phyloP scores from a whole-genome alignment of 1,139 yeast genomes.

The Blastobotrys aristatus region DNA sequence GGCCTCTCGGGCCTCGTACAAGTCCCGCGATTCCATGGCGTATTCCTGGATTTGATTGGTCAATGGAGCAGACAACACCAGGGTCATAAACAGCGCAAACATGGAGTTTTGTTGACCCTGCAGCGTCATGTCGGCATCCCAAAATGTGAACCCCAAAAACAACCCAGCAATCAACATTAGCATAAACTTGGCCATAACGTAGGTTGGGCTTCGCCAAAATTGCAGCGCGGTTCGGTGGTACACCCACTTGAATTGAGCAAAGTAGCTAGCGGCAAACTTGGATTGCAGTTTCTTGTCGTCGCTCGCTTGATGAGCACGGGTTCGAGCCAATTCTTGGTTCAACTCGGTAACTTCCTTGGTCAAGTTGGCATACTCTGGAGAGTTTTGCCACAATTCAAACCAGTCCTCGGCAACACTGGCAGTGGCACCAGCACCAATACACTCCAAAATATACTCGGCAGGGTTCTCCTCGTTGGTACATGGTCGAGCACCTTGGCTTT shows the following conservation, averaged over 20 bases:
- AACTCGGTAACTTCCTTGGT: conserved; percentile 38
- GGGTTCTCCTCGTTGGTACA: conserved; percentile 53
- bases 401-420: conserved; percentile 44
- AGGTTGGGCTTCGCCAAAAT: conserved; percentile 45
- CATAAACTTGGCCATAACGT: conserved; percentile 41
- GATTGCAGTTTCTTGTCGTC: conserved; percentile 16
- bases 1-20: conserved; percentile 59
- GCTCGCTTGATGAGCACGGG: conserved; percentile 21
- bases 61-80: conserved; percentile 48
- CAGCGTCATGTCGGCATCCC: conserved; percentile 31
- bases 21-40: conserved; percentile 43
- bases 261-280: conserved; percentile 33
- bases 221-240: conserved; percentile 35
- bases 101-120: conserved; percentile 35
- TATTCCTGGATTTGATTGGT: conserved; percentile 52
- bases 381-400: conserved; percentile 40
- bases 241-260: conserved; percentile 38
- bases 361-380: conserved; percentile 38
- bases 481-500: conserved; percentile 46
- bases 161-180: conserved; percentile 47
- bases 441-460: conserved; percentile 60
- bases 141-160: conserved; percentile 51
- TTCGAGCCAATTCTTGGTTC: conserved; percentile 28
- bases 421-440: conserved; percentile 67
- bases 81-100: conserved; percentile 50